Base-by-base conservation (phyloP, 2,329 filamentous ascomycete species). In the Beauveria medogensis region DNA sequence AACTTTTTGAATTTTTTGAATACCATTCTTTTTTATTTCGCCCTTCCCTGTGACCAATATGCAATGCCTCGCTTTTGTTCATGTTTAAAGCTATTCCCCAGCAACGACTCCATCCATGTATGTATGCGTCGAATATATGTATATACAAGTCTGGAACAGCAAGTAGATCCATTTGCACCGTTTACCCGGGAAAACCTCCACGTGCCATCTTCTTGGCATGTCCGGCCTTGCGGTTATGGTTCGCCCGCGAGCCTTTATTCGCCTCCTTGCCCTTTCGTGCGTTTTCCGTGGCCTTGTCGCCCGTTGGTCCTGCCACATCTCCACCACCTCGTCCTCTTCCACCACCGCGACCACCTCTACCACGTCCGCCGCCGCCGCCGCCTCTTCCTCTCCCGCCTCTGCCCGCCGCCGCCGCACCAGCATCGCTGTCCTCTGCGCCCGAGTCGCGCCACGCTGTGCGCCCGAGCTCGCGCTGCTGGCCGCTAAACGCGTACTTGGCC, bases 141-240 rank as follows among this genome's bases (percentile, higher is more conserved):
- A 10, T 3, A 26, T 20, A 47, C 12, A 43, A 24, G 5, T 40
- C n/a, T 14, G 37, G 24, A 12, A 50, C 51, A 8, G 37, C 20
- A 34, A 14, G 4, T 8, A 26, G 52, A 28, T n/a, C 34, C 18
- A 14, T 18, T 22, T 43, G 22, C 40, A n/a, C 18, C 48, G 18
- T 28, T 50, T 41, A 60, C 3, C 51, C 58, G 3, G 72, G 66
- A 48, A 77, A 72, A 1, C 75, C 75, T 20, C 75, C 76, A 28
- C 84, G 78, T 16, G 82, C 82, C 83, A 88, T 86, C 74, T 89
- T 89, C 69, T 74, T 84, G 14, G 85, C 84, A 41, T 83, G 77
- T 63, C 82, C 82, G 69, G 95, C 89, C 55, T 91, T 82, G 28
- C 92, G 84, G 72, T 91, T 94, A 71, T 96, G 92, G 70, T 96